These are phyloP conservation scores for Chytriomyces confervae DNA, from an alignment of 192 early-diverging fungal genomes.

Conservation along the genomic window DNA sequence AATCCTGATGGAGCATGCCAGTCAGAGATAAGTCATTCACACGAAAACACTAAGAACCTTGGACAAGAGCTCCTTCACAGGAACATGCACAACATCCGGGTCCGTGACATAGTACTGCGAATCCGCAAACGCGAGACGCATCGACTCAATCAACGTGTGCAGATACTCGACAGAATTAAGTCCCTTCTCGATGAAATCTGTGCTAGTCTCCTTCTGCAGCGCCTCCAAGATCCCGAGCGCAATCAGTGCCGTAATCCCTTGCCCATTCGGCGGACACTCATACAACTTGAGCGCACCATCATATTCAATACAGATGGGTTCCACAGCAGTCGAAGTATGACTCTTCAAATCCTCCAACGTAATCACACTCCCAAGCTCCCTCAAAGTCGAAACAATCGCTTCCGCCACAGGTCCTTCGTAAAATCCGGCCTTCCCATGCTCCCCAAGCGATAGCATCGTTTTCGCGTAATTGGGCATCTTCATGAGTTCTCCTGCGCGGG, in stretches of 20 bases:
- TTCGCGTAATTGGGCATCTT: constrained; percentile 62
- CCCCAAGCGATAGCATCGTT: constrained; percentile 62
- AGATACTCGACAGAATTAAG: constrained; percentile 61
- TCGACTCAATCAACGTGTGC: constrained; percentile 70
- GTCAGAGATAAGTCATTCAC: background rate
- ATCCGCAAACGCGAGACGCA: constrained; percentile 82
- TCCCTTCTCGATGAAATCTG: constrained; percentile 45
- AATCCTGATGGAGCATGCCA: constrained; percentile 37
- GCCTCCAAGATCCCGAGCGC: constrained; percentile 70
- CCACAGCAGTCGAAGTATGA: constrained; percentile 58
- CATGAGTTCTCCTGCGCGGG: constrained; percentile 68
- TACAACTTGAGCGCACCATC: constrained; percentile 56
- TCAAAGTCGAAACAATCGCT: constrained; percentile 64
- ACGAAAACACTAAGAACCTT: constrained; percentile 37
- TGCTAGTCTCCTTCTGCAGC: constrained; percentile 52
- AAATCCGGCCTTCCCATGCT: constrained; percentile 69
- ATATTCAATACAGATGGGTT: constrained; percentile 71
- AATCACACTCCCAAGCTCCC: constrained; percentile 64
- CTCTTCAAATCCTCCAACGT: constrained; percentile 64
- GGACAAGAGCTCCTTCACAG: constrained; percentile 60
- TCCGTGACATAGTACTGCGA: constrained; percentile 69
- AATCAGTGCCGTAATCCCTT: constrained; percentile 72
- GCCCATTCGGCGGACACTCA: constrained; percentile 80
- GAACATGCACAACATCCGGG: constrained; percentile 60
- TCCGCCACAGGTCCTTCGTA: constrained; percentile 72